Percentiles rank a stretch among this genome's conserved stretches.
These are phyloP conservation scores for Aschersonia sp. DNA, from an alignment of 2,329 filamentous ascomycete genomes.

Conservation along the genomic window DNA sequence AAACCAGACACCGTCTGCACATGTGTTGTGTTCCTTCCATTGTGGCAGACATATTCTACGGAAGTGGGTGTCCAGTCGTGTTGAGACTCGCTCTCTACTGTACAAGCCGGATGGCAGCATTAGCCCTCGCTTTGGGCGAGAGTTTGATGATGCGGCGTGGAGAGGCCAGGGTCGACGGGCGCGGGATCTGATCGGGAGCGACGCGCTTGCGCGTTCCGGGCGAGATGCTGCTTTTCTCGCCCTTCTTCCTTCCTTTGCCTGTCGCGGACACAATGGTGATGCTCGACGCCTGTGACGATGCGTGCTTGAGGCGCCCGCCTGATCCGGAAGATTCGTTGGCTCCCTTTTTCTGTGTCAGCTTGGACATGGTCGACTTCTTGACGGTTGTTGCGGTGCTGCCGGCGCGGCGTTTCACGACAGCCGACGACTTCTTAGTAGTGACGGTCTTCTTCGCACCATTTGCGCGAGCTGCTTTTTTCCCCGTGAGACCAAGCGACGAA, in stretches of 20 bases:
- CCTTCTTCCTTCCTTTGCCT: conserved; percentile 1
- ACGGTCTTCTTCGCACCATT: conserved; percentile 7
- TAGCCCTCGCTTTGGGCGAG: conserved; percentile 5
- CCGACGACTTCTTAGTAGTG: conserved; percentile 2
- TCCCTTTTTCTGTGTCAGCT: conserved; percentile 7
- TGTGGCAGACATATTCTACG: background rate
- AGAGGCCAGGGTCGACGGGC: background rate
- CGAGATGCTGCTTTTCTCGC: background rate
- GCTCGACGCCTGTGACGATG: conserved; percentile 6
- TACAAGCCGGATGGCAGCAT: conserved; percentile 2
- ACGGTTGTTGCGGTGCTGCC: conserved; percentile 2
- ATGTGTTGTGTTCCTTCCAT: background rate
- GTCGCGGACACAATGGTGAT: conserved; percentile 7
- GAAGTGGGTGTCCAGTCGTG: background rate
- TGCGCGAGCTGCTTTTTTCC: conserved; percentile 5
- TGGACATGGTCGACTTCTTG: background rate
- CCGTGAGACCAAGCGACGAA: conserved; percentile 1
- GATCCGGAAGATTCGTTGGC: background rate
- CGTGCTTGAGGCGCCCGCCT: conserved; percentile 2
- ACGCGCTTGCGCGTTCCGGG: background rate
- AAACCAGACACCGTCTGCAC: too few species aligned
- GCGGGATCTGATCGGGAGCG: background rate
- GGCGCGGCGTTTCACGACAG: conserved; percentile 9
- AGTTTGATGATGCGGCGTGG: conserved; percentile 4
- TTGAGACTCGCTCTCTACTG: background rate